A percentile compares a stretch with the other conserved stretches of the same genome.
Evolutionary conservation across 192 early-diverging fungal genomes (phyloP).

Genomic region (Pilobolus umbonatus): DNA sequence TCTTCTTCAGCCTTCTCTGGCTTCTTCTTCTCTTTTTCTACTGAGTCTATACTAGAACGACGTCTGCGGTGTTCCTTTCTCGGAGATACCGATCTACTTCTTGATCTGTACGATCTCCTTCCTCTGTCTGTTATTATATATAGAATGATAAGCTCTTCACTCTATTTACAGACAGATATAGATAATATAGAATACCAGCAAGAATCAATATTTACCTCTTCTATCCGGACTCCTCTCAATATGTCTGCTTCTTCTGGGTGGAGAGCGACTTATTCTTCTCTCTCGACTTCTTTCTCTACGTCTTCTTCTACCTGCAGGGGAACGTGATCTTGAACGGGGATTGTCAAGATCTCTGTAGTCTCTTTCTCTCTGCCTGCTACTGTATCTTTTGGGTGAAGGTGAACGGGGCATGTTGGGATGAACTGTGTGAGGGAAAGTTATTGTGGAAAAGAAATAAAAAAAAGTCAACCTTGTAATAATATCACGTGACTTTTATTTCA

Average conservation of each 20-base stretch:
- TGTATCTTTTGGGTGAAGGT: constrained; percentile 13
- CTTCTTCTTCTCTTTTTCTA: background rate
- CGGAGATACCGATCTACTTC: background rate
- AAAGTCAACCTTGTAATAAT: too few relatives aligned
- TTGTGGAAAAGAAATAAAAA: too few relatives aligned
- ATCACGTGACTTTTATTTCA: too few relatives aligned
- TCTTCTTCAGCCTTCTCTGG: background rate
- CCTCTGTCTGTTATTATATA: background rate
- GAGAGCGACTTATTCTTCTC: constrained; percentile 1
- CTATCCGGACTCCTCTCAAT: background rate
- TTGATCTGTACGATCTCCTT: background rate
- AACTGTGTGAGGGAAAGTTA: too few relatives aligned
- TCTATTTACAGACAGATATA: background rate
- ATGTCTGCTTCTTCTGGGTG: constrained; percentile 5
- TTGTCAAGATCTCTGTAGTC: constrained; percentile 21
- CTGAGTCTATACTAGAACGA: constrained; percentile 1
- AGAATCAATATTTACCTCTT: background rate
- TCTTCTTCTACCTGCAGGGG: constrained; percentile 11
- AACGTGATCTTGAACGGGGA: constrained; percentile 13
- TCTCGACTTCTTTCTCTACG: constrained; percentile 3
- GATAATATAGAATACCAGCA: background rate
- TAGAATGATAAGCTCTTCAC: background rate
- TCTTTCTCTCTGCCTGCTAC: constrained; percentile 1
- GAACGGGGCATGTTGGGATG: constrained; percentile 24
- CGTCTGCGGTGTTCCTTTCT: background rate